Conservation (phyloP, 371 early-diverging fungal species). For the Mortierella sp. region DNA sequence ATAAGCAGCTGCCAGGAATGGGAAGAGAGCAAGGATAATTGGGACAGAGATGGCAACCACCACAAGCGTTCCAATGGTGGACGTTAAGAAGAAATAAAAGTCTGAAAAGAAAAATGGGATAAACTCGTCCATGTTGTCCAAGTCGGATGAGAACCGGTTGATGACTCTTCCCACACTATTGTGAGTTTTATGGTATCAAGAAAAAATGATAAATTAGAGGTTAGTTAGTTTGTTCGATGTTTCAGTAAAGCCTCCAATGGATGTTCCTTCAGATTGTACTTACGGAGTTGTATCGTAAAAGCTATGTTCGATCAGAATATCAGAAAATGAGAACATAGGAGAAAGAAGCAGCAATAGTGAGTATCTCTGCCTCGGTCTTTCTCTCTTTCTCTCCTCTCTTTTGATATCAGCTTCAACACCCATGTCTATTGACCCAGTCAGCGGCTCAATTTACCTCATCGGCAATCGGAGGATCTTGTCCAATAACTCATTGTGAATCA, state of each 20-base stretch:
- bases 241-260: neutral
- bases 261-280: neutral
- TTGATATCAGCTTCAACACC: neutral
- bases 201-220: neutral
- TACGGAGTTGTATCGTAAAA: conserved; percentile 26
- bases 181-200: neutral
- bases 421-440: too few species aligned
- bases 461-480: conserved; percentile 10
- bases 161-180: conserved; percentile 13
- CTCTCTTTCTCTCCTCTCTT: too few species aligned
- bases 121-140: conserved; percentile 4
- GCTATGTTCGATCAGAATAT: too few species aligned
- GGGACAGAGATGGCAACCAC: conserved; percentile 11
- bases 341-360: neutral
- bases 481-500: conserved; percentile 6
- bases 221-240: too few species aligned
- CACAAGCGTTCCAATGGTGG: neutral
- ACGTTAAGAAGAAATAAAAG: neutral
- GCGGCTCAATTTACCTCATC: neutral
- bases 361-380: too few species aligned
- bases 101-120: neutral
- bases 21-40: conserved; percentile 7
- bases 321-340: too few species aligned
- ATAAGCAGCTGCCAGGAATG: conserved; percentile 56
- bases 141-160: conserved; percentile 18